Percentiles rank a stretch among this genome's conserved stretches.
These are phyloP conservation scores for Leccinum boreale DNA, from an alignment of 768 basidiomycete species.

Conservation along the genomic window DNA sequence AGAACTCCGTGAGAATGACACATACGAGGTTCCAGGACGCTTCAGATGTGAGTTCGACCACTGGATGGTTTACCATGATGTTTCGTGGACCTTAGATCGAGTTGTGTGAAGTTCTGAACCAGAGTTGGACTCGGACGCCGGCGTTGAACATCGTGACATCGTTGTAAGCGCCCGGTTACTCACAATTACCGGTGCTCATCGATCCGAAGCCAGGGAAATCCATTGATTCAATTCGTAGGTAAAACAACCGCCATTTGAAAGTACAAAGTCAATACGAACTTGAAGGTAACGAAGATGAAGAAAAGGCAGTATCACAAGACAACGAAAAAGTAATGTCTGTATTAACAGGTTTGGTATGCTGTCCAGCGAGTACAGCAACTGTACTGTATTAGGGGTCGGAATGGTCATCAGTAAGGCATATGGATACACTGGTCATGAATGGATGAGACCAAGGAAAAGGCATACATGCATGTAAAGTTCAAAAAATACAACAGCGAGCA, in stretches of 20 bases:
- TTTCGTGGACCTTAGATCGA: background rate
- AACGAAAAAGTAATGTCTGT: slow-evolving; percentile 8
- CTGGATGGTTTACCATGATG: slow-evolving; percentile 62
- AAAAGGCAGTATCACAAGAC: slow-evolving; percentile 1
- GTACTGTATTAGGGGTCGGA: slow-evolving; percentile 20
- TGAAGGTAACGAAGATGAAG: background rate
- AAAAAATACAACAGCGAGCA: slow-evolving; percentile 11
- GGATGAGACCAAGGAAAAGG: background rate
- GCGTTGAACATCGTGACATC: background rate
- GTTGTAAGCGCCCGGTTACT: slow-evolving; percentile 10
- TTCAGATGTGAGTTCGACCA: slow-evolving; percentile 74
- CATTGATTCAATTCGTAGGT: slow-evolving; percentile 10
- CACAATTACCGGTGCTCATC: background rate
- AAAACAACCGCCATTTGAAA: slow-evolving; percentile 1
- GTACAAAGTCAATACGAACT: slow-evolving; percentile 6
- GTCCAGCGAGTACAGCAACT: slow-evolving; percentile 25
- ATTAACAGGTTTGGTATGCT: slow-evolving; percentile 29
- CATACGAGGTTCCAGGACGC: slow-evolving; percentile 86
- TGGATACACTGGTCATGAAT: slow-evolving; percentile 28
- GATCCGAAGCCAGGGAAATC: background rate
- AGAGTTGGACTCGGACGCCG: background rate
- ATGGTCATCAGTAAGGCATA: slow-evolving; percentile 23
- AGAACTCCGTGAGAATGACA: slow-evolving; percentile 2
- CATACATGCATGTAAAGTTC: slow-evolving; percentile 13
- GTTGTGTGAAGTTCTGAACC: background rate